Evolutionary conservation across 192 early-diverging fungal genomes (phyloP), one percentile per base, ranked within the genome.

Genomic region (Coemansia sp.): DNA sequence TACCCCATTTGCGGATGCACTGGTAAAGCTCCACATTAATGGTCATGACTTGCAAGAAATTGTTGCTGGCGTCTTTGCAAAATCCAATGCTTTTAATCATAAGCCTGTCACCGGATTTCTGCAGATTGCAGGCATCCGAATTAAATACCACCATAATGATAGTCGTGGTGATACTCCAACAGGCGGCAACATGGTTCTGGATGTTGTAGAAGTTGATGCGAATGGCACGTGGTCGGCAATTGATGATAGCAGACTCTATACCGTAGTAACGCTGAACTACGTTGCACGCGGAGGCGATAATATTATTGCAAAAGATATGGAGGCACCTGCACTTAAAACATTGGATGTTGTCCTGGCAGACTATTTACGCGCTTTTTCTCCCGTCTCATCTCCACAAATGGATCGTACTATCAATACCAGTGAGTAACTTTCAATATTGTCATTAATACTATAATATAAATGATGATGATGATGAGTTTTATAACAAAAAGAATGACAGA

Each of bases 1-100:
- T 3, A 82, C 85, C 3, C 90, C 90, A 21, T 89, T 89, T 53
- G 84, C 74, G 5, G 86, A 88, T 62, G 41, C 63, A 9, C 18
- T 89, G 5, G 78, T 83, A 12, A 69, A 78, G 32, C 68, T 82
- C 31, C 44, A 78, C 9, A 68, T 84, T 61, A 69, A 79, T 18
- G 88, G 90, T 41, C 50, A 67, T 7, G 64, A 87, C 67, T 73
- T 92, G 26, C 26, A 74, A 34, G 66, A 68, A 22, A 63, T 84
- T 19, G 71, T 92, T 23, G 85, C 84, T 49, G 82, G 82, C 27
- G 75, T 79, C 1, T 56, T 78, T n/a, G 60, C 58, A 2, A 75
- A 80, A 32, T 56, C 49, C 4, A 68, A 75, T 64, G 56, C 54
- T 22, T 59, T 58, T 30, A 69, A 72, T 28, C 67, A 66, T 18